Conservation (phyloP, 306 rosid genomes). For the Cucumis cinereus region DNA sequence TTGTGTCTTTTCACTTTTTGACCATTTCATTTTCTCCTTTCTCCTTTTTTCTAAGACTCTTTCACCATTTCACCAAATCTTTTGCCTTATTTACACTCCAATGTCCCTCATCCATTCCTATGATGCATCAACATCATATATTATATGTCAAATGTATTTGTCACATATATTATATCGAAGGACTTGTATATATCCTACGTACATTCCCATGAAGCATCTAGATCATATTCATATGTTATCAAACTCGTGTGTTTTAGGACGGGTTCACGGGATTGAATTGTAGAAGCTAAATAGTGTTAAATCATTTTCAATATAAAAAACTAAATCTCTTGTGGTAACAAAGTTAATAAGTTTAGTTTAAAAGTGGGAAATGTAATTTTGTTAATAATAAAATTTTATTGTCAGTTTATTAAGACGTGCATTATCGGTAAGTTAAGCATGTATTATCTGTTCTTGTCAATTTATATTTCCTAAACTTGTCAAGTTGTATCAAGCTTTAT, state of each 20-base stretch:
- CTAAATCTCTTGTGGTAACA: no score
- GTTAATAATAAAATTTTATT: no score
- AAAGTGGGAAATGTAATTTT: no score
- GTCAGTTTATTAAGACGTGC: no score
- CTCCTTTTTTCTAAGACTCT: background rate
- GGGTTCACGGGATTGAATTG: background rate
- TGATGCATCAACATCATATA: background rate
- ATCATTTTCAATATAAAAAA: no score
- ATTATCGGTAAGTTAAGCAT: no score
- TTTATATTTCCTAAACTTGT: no score
- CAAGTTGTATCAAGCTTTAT: no score
- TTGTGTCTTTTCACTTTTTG: slow-evolving; percentile 1
- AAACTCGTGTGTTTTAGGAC: background rate
- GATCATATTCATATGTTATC: background rate
- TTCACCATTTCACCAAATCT: background rate
- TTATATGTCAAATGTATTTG: background rate
- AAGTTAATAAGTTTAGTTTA: no score
- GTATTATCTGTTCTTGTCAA: no score
- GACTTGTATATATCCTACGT: background rate
- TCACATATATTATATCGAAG: background rate
- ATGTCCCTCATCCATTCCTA: background rate
- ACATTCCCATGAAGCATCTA: background rate
- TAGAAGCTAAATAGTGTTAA: no score
- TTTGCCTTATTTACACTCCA: background rate
- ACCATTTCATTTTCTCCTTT: slow-evolving; percentile 3